phyloP scores from a whole-genome alignment of 495 filamentous ascomycete species.

The Diplogelasinospora grovesii region DNA sequence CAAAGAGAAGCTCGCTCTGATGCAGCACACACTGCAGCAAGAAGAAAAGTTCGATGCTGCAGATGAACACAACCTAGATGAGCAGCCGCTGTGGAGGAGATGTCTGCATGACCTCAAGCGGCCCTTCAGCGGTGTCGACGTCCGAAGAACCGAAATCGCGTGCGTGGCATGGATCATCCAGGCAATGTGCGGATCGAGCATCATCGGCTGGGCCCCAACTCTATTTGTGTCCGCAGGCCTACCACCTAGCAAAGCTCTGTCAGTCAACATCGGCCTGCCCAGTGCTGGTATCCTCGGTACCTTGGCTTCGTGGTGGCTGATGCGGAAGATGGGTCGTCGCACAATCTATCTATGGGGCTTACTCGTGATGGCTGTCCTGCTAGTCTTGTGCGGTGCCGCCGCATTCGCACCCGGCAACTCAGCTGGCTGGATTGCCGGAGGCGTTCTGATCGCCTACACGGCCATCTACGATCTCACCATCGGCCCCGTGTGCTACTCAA shows the following conservation, averaged over 20 bases:
- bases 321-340: slow-evolving; percentile 43
- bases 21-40: slow-evolving; percentile 57
- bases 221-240: slow-evolving; percentile 66
- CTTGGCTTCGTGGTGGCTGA: slow-evolving; percentile 45
- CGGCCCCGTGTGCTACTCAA: slow-evolving; percentile 53
- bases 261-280: slow-evolving; percentile 33
- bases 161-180: slow-evolving; percentile 66
- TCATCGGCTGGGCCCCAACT: slow-evolving; percentile 64
- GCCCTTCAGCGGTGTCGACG: slow-evolving; percentile 55
- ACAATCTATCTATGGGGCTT: slow-evolving; percentile 48
- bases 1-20: slow-evolving; percentile 59
- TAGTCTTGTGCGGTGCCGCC: slow-evolving; percentile 26
- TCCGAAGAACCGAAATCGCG: slow-evolving; percentile 62
- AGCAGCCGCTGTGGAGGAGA: neutral
- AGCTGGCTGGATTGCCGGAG: slow-evolving; percentile 42
- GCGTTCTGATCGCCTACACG: slow-evolving; percentile 46
- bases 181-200: slow-evolving; percentile 59
- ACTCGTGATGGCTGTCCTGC: slow-evolving; percentile 31
- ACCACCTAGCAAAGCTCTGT: slow-evolving; percentile 40
- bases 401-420: slow-evolving; percentile 18
- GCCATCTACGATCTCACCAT: slow-evolving; percentile 51
- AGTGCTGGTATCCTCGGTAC: slow-evolving; percentile 48
- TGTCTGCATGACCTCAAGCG: neutral
- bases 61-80: slow-evolving; percentile 47
- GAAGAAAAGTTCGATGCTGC: slow-evolving; percentile 38